Conservation (phyloP, 305 asterid genomes). For the Nicotiana rustica region DNA sequence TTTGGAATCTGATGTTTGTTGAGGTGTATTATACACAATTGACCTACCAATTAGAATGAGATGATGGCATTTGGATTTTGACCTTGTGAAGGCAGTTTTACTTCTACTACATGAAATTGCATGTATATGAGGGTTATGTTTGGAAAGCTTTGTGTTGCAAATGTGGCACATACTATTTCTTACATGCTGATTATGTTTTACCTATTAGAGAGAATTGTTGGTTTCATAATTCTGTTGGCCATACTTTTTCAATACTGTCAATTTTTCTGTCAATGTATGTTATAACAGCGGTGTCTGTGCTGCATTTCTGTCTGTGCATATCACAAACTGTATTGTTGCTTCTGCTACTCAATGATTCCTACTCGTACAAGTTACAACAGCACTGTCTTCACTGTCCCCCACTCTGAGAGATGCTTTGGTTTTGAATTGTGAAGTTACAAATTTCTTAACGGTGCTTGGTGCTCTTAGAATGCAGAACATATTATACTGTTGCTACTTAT, state of each 20-base stretch:
- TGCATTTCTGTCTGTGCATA: too few relatives aligned
- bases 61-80: neutral
- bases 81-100: neutral
- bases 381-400: neutral
- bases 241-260: neutral
- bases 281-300: too few relatives aligned
- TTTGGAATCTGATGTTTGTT: neutral
- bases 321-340: too few relatives aligned
- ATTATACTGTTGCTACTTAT: neutral
- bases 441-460: neutral
- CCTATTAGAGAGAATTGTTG: neutral
- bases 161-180: neutral
- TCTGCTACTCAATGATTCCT: neutral
- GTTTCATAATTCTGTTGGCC: neutral
- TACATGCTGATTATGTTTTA: neutral
- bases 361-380: neutral
- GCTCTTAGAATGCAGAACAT: neutral
- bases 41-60: neutral
- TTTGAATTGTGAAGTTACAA: neutral
- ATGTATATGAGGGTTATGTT: neutral
- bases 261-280: neutral
- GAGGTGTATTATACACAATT: neutral
- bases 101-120: neutral
- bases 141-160: neutral
- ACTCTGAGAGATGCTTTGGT: neutral